Evolutionary conservation across 1,284 basidiomycete species (phyloP).

Genomic region (Cerrena zonata): DNA sequence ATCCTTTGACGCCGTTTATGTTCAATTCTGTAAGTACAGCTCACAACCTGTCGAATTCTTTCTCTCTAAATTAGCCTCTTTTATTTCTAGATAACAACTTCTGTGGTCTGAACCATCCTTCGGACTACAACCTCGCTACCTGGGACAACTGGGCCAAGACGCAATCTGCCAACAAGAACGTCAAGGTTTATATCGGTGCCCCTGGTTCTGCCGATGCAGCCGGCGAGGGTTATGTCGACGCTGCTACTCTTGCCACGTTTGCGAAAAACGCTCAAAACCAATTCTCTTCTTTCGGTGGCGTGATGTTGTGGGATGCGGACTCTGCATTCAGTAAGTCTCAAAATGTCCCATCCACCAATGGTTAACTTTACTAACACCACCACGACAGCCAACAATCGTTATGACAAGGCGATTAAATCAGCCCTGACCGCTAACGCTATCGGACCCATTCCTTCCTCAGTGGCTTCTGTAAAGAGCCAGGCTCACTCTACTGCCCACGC

Average conservation of each 20-base stretch:
- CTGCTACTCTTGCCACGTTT: conserved; percentile 39
- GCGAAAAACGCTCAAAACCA: conserved; percentile 36
- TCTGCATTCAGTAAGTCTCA: conserved; percentile 22
- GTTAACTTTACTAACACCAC: conserved; percentile 5
- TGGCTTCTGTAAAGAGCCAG: conserved; percentile 4
- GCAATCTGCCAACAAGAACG: conserved; percentile 44
- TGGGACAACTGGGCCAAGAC: conserved; percentile 61
- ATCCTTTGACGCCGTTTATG: conserved; percentile 55
- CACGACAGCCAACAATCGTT: conserved; percentile 24
- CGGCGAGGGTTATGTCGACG: conserved; percentile 45
- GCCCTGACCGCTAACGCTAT: conserved; percentile 18
- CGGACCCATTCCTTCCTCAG: conserved; percentile 10
- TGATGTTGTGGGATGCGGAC: conserved; percentile 45
- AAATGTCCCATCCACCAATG: neutral
- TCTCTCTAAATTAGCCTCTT: no score
- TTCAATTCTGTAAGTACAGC: conserved; percentile 44
- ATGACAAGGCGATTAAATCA: conserved; percentile 26
- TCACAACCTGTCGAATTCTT: neutral
- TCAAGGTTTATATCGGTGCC: conserved; percentile 59
- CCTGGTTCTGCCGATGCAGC: conserved; percentile 44
- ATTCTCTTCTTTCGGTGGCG: conserved; percentile 59
- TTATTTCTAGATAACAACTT: conserved; percentile 52
- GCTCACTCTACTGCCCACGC: conserved; percentile 2
- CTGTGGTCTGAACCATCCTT: conserved; percentile 37
- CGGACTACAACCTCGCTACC: conserved; percentile 33